A percentile compares a stretch with the other conserved stretches of the same genome.
Conservation (phyloP, 23 red algal genomes). For the Gracilaria domingensis region DNA sequence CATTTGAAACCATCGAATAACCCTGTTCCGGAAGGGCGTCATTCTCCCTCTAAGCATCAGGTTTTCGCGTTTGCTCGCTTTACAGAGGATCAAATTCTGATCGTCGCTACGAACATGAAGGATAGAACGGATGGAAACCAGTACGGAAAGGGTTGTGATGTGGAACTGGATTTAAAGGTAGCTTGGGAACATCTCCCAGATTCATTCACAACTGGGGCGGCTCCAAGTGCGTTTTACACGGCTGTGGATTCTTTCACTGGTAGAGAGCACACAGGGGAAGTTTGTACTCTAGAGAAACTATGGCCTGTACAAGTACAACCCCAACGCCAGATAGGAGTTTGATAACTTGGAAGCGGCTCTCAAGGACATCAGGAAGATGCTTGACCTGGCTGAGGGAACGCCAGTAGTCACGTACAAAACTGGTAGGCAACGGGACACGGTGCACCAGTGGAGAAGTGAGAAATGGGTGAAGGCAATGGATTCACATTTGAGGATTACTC, state of each 20-base stretch:
- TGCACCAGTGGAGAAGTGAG: constrained; percentile 94
- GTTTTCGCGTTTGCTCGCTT: constrained; percentile 94
- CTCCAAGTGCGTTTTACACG: constrained; percentile 53
- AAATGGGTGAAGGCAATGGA: constrained; percentile 89
- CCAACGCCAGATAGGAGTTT: constrained; percentile 74
- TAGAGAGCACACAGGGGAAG: constrained; percentile 53
- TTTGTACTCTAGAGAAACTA: constrained; percentile 91
- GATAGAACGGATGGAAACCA: constrained; percentile 79
- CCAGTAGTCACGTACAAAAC: constrained; percentile 93
- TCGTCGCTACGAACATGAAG: constrained; percentile 86
- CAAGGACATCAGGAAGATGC: constrained; percentile 57
- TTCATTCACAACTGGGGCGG: constrained; percentile 52
- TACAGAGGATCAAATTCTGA: constrained; percentile 77
- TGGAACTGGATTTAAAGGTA: constrained; percentile 75
- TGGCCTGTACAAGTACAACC: constrained; percentile 88
- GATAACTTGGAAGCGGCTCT: constrained; percentile 84
- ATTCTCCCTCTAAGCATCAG: constrained; percentile 66
- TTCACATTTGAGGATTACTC: constrained; percentile 96
- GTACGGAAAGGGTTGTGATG: constrained; percentile 66
- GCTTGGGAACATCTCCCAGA: constrained; percentile 75
- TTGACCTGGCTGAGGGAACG: constrained; percentile 94
- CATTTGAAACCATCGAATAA: background rate
- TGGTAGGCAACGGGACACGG: constrained; percentile 94
- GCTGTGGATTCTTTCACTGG: constrained; percentile 84
- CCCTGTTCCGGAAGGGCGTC: background rate